These are phyloP conservation scores for Torulaspora globosa DNA, from an alignment of 1,139 yeast species.

Conservation along the genomic window DNA sequence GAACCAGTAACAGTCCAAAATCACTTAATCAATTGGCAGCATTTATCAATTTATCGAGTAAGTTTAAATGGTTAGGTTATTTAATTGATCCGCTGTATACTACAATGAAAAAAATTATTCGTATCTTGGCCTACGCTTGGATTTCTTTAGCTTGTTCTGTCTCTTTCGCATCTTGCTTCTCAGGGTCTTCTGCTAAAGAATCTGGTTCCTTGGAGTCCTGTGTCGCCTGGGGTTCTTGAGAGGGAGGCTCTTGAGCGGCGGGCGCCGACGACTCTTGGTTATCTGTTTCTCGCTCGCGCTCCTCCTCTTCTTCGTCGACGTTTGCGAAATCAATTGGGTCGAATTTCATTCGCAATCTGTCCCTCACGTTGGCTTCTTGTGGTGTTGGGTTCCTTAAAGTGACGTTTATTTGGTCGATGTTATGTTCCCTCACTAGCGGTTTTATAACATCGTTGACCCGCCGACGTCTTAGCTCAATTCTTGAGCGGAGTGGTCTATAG, in stretches of 20 bases:
- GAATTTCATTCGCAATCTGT: conserved; percentile 35
- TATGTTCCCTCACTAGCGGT: conserved; percentile 41
- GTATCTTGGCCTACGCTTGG: neutral
- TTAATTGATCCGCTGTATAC: neutral
- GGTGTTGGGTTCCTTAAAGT: conserved; percentile 36
- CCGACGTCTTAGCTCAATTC: conserved; percentile 77
- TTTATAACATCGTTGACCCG: conserved; percentile 54
- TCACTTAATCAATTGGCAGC: too few species aligned
- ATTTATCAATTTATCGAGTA: too few species aligned
- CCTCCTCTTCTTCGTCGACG: conserved; percentile 38
- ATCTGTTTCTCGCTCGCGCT: conserved; percentile 1
- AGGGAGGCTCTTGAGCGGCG: neutral
- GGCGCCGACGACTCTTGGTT: neutral
- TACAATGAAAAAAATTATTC: neutral
- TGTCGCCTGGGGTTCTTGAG: neutral
- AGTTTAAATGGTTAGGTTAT: neutral
- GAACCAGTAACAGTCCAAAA: too few species aligned
- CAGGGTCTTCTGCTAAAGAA: neutral
- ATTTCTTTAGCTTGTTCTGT: neutral
- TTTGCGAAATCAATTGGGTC: conserved; percentile 39
- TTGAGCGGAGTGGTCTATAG: conserved; percentile 75
- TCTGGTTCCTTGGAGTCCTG: conserved; percentile 2
- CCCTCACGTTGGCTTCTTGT: conserved; percentile 35
- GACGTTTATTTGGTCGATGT: conserved; percentile 40
- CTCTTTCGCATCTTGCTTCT: neutral